Conservation (phyloP, 1,284 basidiomycete genomes). For the Melampsora larici-populina region DNA sequence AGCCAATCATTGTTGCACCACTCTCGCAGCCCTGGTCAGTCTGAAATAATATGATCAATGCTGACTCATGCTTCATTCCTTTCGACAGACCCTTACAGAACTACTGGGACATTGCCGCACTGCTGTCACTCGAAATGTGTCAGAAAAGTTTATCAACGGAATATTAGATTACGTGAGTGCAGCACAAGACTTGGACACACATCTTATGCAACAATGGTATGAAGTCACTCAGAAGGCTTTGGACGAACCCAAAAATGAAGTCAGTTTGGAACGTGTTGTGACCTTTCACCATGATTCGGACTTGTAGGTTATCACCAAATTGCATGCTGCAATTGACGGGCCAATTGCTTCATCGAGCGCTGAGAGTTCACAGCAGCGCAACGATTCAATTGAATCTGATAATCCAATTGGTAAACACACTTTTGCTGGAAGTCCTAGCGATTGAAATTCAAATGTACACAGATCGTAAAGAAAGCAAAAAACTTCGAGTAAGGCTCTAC, state of each 20-base stretch:
- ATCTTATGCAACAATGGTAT: slow-evolving; percentile 89
- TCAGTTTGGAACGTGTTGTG: slow-evolving; percentile 53
- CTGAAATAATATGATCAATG: no score
- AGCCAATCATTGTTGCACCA: no score
- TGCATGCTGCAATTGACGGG: slow-evolving; percentile 31
- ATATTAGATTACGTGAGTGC: slow-evolving; percentile 94
- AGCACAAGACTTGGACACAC: slow-evolving; percentile 75
- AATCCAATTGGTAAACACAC: slow-evolving; percentile 84
- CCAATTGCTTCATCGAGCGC: not conserved
- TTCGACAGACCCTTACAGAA: slow-evolving; percentile 39
- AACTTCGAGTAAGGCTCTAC: slow-evolving; percentile 68
- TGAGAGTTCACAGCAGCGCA: not conserved
- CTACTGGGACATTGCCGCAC: slow-evolving; percentile 24
- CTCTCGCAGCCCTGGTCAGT: no score
- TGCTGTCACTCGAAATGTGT: slow-evolving; percentile 59
- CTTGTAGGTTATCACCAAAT: slow-evolving; percentile 34
- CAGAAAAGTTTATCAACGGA: slow-evolving; percentile 95
- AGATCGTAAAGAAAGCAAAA: slow-evolving; percentile 89
- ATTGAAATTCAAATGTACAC: slow-evolving; percentile 99
- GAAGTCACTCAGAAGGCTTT: slow-evolving; percentile 84
- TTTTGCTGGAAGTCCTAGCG: slow-evolving; percentile 94
- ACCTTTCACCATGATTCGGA: not conserved
- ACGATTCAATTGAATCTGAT: slow-evolving; percentile 62
- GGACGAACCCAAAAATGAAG: slow-evolving; percentile 92
- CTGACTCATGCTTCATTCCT: no score